Conservation (phyloP, 805 yeast species). For the Priceomyces haplophilus region DNA sequence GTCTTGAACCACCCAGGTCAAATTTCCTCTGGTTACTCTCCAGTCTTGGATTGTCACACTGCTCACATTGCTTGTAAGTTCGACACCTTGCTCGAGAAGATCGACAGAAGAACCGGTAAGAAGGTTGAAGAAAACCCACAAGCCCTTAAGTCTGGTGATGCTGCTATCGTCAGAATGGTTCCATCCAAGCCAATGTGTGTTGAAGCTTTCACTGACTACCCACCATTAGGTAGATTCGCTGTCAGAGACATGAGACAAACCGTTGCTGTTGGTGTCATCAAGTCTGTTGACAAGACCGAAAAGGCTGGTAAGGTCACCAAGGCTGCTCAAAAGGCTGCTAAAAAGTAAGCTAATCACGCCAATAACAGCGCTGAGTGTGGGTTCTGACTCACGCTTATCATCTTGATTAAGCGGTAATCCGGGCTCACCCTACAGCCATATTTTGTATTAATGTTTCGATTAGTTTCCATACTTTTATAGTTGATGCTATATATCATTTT, state of each 20-base stretch:
- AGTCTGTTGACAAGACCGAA: constrained; percentile 52
- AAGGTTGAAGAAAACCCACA: constrained; percentile 31
- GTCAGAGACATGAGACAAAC: constrained; percentile 99
- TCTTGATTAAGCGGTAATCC: constrained; percentile 41
- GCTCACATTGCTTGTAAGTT: too few relatives aligned
- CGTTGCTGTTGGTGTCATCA: constrained; percentile 99
- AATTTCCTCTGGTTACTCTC: constrained; percentile 85
- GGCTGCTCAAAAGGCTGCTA: constrained; percentile 48
- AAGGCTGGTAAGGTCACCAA: constrained; percentile 50
- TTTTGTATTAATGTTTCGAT: background rate
- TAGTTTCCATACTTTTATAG: constrained; percentile 2
- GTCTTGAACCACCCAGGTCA: constrained; percentile 92
- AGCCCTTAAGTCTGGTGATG: constrained; percentile 38
- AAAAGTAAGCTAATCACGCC: constrained; percentile 33
- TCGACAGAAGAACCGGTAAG: constrained; percentile 69
- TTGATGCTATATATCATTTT: constrained; percentile 1
- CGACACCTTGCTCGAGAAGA: constrained; percentile 75
- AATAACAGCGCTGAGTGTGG: background rate
- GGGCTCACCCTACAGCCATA: background rate
- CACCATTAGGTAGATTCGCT: constrained; percentile 48
- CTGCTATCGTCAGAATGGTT: constrained; percentile 41
- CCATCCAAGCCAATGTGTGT: constrained; percentile 45
- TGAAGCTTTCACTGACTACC: constrained; percentile 44
- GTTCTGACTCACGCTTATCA: background rate
- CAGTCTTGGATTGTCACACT: constrained; percentile 93